phyloP scores from a whole-genome alignment of 2,329 filamentous ascomycete genomes.

The Colletotrichum lupini region DNA sequence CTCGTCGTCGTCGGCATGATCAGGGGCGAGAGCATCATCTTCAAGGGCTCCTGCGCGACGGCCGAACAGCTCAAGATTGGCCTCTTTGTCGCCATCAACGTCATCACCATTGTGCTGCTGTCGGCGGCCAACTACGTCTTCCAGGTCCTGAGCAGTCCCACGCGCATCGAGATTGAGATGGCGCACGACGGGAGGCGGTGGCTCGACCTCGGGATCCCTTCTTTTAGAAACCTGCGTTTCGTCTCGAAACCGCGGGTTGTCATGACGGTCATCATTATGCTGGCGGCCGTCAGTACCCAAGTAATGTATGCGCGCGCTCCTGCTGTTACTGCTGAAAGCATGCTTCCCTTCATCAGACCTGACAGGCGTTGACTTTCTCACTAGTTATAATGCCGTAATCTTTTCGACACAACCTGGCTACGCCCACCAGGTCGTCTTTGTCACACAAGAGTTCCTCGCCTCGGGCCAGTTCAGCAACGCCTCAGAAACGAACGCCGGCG shows the following conservation, averaged over 20 bases:
- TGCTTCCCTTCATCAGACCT: neutral
- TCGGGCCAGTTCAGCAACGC: slow-evolving; percentile 51
- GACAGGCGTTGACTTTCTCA: slow-evolving; percentile 1
- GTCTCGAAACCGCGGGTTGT: slow-evolving; percentile 54
- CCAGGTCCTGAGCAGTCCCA: slow-evolving; percentile 66
- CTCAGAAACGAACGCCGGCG: slow-evolving; percentile 46
- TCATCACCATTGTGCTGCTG: slow-evolving; percentile 55
- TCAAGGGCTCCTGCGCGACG: slow-evolving; percentile 49
- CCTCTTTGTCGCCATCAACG: slow-evolving; percentile 57
- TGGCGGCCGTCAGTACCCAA: slow-evolving; percentile 56
- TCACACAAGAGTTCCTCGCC: slow-evolving; percentile 48
- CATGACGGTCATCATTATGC: slow-evolving; percentile 52
- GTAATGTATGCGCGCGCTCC: slow-evolving; percentile 55
- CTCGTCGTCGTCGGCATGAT: slow-evolving; percentile 47
- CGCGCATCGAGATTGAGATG: slow-evolving; percentile 57
- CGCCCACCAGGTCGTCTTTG: slow-evolving; percentile 47
- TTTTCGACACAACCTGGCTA: slow-evolving; percentile 52
- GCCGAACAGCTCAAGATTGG: slow-evolving; percentile 52
- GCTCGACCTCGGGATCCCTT: slow-evolving; percentile 66
- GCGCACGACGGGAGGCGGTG: slow-evolving; percentile 59
- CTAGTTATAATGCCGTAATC: slow-evolving; percentile 64
- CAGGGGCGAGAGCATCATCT: slow-evolving; percentile 50
- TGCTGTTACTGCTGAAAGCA: neutral
- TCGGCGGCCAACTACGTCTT: slow-evolving; percentile 64
- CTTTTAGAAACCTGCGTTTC: slow-evolving; percentile 58